phyloP scores from a whole-genome alignment of 164 flowering plant genomes.

The Aristolochia contorta region DNA sequence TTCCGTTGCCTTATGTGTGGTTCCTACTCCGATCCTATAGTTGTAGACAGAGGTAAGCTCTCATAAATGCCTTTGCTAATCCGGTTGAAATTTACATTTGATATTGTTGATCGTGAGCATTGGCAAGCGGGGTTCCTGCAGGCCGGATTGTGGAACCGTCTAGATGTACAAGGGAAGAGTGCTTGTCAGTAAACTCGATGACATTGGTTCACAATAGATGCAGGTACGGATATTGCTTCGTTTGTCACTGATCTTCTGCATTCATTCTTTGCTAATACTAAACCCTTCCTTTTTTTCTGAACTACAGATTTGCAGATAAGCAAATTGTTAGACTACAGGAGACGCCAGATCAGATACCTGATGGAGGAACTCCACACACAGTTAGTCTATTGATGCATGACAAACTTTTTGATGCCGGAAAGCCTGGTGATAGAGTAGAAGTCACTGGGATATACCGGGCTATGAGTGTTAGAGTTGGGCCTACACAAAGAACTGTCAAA shows the following conservation, averaged over 20 bases:
- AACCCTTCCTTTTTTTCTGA: background rate
- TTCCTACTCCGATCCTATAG: slow-evolving; percentile 66
- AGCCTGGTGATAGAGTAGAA: slow-evolving; percentile 98
- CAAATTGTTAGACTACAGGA: slow-evolving; percentile 96
- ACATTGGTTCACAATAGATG: slow-evolving; percentile 84
- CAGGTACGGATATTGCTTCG: slow-evolving; percentile 35
- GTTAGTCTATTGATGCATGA: slow-evolving; percentile 97
- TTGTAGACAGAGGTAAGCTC: slow-evolving; percentile 80
- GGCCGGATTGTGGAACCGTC: slow-evolving; percentile 81
- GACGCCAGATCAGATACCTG: slow-evolving; percentile 98
- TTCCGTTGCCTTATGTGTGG: slow-evolving; percentile 92
- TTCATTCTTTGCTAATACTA: too few species aligned
- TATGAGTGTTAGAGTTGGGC: slow-evolving; percentile 92
- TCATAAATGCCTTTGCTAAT: background rate
- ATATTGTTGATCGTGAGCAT: slow-evolving; percentile 2
- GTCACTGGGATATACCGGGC: slow-evolving; percentile 98
- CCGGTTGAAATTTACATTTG: background rate
- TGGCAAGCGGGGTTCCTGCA: slow-evolving; percentile 11
- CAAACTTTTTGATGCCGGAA: slow-evolving; percentile 86
- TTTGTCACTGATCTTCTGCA: background rate
- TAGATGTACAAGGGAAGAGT: slow-evolving; percentile 60
- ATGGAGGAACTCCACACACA: slow-evolving; percentile 98
- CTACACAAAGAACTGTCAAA: slow-evolving; percentile 87
- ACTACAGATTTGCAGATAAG: slow-evolving; percentile 76
- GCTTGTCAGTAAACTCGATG: slow-evolving; percentile 80